These are phyloP conservation scores for Balakata baccata DNA, from an alignment of 345 rosid genomes.

Conservation along the genomic window DNA sequence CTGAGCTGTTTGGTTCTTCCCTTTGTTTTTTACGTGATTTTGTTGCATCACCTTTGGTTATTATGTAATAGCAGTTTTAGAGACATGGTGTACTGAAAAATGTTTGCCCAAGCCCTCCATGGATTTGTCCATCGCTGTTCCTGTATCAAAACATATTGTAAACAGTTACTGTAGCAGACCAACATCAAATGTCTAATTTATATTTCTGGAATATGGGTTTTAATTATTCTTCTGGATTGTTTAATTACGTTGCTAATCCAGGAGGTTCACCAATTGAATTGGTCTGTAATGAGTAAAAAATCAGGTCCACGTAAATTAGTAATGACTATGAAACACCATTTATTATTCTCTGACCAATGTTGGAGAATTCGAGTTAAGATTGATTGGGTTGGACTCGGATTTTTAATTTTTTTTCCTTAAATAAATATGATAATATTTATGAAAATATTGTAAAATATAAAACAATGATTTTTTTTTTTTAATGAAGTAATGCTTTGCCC, in stretches of 20 bases:
- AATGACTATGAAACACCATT: too few relatives aligned
- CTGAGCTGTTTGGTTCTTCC: slow-evolving; percentile 18
- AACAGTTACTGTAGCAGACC: background rate
- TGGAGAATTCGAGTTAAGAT: too few relatives aligned
- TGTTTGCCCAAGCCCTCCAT: slow-evolving; percentile 8
- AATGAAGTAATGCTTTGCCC: too few relatives aligned
- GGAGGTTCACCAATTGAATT: too few relatives aligned
- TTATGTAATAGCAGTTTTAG: slow-evolving; percentile 38
- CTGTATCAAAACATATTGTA: slow-evolving; percentile 11
- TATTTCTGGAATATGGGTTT: background rate
- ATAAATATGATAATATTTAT: too few relatives aligned
- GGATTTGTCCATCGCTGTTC: background rate
- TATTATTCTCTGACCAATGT: too few relatives aligned
- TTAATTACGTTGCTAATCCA: background rate
- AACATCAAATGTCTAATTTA: slow-evolving; percentile 7
- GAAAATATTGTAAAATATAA: too few relatives aligned
- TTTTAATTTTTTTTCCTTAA: too few relatives aligned
- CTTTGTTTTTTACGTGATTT: slow-evolving; percentile 5
- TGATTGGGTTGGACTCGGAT: too few relatives aligned
- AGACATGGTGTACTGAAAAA: slow-evolving; percentile 2
- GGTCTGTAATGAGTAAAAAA: too few relatives aligned
- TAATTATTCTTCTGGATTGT: background rate
- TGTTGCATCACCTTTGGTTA: slow-evolving; percentile 19
- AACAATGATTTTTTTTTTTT: too few relatives aligned
- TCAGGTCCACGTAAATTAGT: too few relatives aligned